Evolutionary conservation across 306 rosid species (phyloP).

Genomic region (Carpinus fangiana): DNA sequence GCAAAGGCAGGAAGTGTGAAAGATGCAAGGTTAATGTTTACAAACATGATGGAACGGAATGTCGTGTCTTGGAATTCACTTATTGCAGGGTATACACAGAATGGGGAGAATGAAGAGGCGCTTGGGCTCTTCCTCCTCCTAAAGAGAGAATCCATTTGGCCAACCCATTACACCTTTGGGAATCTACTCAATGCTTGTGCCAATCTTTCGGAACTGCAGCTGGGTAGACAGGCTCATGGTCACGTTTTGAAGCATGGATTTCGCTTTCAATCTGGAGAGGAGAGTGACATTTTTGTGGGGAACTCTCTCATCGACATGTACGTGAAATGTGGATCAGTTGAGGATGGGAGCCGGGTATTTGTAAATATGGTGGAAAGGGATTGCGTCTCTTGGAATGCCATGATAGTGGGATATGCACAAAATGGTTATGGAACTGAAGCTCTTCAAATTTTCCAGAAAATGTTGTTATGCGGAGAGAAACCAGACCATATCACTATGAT

Average conservation of each 20-base stretch:
- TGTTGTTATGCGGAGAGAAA: slow-evolving; percentile 41
- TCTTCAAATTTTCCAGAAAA: slow-evolving; percentile 45
- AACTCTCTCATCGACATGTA: slow-evolving; percentile 62
- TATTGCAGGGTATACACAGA: slow-evolving; percentile 55
- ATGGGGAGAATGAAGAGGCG: slow-evolving; percentile 59
- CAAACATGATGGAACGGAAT: slow-evolving; percentile 57
- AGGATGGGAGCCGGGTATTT: slow-evolving; percentile 48
- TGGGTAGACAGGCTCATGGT: slow-evolving; percentile 59
- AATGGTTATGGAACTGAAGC: slow-evolving; percentile 49
- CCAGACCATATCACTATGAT: slow-evolving; percentile 65
- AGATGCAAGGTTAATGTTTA: slow-evolving; percentile 53
- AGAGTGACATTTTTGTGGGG: slow-evolving; percentile 55
- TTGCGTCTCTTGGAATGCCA: slow-evolving; percentile 63
- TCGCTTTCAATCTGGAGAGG: slow-evolving; percentile 46
- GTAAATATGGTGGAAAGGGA: slow-evolving; percentile 52
- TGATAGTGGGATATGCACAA: slow-evolving; percentile 58
- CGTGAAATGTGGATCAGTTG: slow-evolving; percentile 58
- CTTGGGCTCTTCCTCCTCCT: slow-evolving; percentile 51
- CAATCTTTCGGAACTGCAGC: slow-evolving; percentile 54
- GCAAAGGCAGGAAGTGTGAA: slow-evolving; percentile 55
- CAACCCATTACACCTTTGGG: slow-evolving; percentile 67
- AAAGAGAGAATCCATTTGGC: slow-evolving; percentile 53
- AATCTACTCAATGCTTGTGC: slow-evolving; percentile 58
- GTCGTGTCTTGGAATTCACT: slow-evolving; percentile 62
- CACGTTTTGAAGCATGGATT: slow-evolving; percentile 59